These are phyloP conservation scores for Trichosanthes truncata DNA, from an alignment of 306 rosid species.

Conservation along the genomic window DNA sequence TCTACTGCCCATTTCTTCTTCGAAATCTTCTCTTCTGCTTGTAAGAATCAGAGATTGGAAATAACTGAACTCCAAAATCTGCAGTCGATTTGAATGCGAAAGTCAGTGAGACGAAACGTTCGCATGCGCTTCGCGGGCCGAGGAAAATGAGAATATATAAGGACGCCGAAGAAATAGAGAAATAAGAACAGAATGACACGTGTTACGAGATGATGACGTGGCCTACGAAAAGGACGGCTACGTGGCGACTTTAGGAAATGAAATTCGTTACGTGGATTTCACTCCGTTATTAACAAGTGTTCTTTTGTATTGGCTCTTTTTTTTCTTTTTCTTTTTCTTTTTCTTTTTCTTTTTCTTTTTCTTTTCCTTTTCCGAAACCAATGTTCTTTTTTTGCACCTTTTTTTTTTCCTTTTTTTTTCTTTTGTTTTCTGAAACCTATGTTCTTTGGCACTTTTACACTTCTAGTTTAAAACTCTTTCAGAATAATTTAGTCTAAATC, in stretches of 20 bases:
- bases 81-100: background rate
- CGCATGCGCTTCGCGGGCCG: background rate
- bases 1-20: slow-evolving; percentile 20
- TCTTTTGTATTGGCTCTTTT: too few species aligned
- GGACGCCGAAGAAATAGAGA: background rate
- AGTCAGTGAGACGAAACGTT: background rate
- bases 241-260: background rate
- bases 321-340: too few species aligned
- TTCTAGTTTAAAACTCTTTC: background rate
- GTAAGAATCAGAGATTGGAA: background rate
- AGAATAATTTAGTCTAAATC: too few species aligned
- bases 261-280: slow-evolving; percentile 4
- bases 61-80: background rate
- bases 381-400: too few species aligned
- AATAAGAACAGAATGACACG: background rate
- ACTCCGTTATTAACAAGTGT: background rate
- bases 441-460: background rate
- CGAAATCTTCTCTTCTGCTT: background rate
- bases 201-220: background rate
- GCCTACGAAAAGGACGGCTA: background rate
- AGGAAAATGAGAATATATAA: background rate
- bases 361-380: too few species aligned
- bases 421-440: background rate
- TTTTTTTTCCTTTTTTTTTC: too few species aligned
- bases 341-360: too few species aligned